Base-by-base conservation (phyloP, 1,284 basidiomycete genomes). In the Apiotrichum siamense region DNA sequence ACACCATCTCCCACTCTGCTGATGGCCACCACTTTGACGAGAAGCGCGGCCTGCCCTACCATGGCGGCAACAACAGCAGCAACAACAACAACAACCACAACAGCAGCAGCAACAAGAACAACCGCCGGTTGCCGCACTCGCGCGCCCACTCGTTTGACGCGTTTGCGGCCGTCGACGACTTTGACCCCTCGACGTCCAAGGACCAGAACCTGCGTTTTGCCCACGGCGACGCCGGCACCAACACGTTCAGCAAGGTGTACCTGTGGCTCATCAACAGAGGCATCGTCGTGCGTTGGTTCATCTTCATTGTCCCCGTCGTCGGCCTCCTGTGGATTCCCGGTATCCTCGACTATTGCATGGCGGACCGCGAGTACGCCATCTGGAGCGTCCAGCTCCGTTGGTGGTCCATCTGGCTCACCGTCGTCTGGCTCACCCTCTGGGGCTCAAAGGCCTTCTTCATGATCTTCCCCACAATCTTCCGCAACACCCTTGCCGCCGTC, bases 341-440 rank as follows among this genome's bases (percentile, higher is more conserved):
- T 18, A 88, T 92, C 55, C 69, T 93, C 24, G 79, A 80, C 23
- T 68, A 88, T 18, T 85, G 87, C 0, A 77, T 73, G 7, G 81
- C 76, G 48, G 79, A 77, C 4, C 71, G 81, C 46, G 10, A 12
- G n/a, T 31, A 26, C 27, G 20, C 17, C 10, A 20, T 76, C 57
- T 79, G 76, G 73, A 59, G 52, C 35, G 67, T 61, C 59, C 64
- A 58, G 44, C 58, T 68, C 27, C 61, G 88, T 11, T 92, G 83
- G 82, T 94, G 89, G 89, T 88, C 86, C 49, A 83, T 90, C 54
- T 93, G 88, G 87, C 76, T 91, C 36, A 81, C 79, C 35, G 79
- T 89, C 35, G 75, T 81, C 26, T 92, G 88, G 88, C 80, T 64
- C 77, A 87, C 88, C 20, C 93, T 88, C 87, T 94, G 89, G 89